phyloP scores from a whole-genome alignment of 441 rosid species.

The Sinapis alba region DNA sequence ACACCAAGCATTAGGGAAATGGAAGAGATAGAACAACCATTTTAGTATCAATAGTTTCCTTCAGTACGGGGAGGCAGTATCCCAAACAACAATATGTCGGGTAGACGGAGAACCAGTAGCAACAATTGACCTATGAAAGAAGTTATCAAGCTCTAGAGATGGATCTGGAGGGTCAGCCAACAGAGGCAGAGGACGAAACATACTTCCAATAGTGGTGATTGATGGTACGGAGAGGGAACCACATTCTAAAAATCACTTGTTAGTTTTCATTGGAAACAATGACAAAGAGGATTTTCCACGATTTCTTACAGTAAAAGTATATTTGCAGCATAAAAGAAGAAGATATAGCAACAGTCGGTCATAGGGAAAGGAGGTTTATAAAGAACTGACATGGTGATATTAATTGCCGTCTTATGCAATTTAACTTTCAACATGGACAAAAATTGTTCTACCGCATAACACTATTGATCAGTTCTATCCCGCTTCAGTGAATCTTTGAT shows the following conservation, averaged over 20 bases:
- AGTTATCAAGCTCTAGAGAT: neutral
- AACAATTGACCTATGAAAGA: neutral
- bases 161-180: neutral
- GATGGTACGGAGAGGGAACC: neutral
- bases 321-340: neutral
- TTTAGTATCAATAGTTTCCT: neutral
- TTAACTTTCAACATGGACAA: neutral
- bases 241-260: neutral
- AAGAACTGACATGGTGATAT: neutral
- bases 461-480: neutral
- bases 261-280: neutral
- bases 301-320: too few relatives aligned
- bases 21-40: neutral
- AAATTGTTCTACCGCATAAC: neutral
- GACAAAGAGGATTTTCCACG: neutral
- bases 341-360: neutral
- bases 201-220: neutral
- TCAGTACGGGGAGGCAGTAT: neutral
- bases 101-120: neutral
- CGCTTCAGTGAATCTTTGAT: neutral
- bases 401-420: neutral
- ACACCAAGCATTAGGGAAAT: neutral
- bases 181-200: neutral
- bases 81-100: neutral
- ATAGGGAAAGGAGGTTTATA: neutral